phyloP scores from a whole-genome alignment of 2,329 filamentous ascomycete genomes.

The Alternaria sp. region DNA sequence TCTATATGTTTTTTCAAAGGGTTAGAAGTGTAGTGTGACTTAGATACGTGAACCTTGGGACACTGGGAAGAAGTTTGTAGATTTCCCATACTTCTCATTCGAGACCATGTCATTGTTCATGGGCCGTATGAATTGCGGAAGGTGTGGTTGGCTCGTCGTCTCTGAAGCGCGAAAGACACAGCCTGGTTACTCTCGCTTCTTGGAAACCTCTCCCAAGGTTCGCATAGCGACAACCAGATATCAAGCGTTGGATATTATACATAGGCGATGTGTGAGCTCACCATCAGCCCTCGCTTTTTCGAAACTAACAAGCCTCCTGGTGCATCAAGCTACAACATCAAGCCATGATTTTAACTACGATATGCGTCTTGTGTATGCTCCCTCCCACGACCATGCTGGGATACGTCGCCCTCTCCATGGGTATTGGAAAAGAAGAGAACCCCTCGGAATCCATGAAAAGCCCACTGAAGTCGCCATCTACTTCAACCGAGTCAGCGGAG shows the following conservation, averaged over 20 bases:
- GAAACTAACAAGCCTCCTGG: not conserved
- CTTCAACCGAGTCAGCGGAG: not conserved
- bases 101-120: not conserved
- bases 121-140: not conserved
- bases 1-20: not conserved
- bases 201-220: not conserved
- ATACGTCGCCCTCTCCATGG: not conserved
- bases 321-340: not conserved
- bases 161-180: not conserved
- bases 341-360: not conserved
- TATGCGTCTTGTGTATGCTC: not conserved
- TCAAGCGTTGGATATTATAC: not conserved
- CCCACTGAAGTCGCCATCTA: not conserved
- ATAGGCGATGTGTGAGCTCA: not conserved
- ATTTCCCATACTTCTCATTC: not conserved
- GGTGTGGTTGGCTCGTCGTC: not conserved
- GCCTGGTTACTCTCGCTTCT: not conserved
- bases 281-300: not conserved
- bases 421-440: not conserved
- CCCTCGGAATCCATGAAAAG: not conserved
- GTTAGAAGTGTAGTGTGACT: not conserved
- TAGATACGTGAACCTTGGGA: not conserved
- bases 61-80: not conserved
- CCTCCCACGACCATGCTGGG: not conserved
- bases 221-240: not conserved